These are phyloP conservation scores for Trichoderma polysporum DNA, from an alignment of 2,329 filamentous ascomycete species.

Conservation along the genomic window DNA sequence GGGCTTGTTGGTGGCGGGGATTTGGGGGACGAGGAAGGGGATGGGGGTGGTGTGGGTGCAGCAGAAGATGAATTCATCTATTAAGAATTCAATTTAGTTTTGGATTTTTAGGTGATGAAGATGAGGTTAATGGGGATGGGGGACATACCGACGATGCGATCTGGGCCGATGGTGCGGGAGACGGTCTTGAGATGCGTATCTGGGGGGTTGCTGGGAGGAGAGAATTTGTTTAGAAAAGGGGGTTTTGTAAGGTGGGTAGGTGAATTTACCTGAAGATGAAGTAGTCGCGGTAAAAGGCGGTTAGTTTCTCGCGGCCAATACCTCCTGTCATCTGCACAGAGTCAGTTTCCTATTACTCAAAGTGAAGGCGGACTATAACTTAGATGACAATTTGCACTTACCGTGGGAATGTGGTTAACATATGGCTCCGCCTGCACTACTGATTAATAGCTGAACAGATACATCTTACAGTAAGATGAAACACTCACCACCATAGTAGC, in stretches of 20 bases:
- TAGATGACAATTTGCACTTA: constrained; percentile 34
- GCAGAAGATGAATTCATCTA: constrained; percentile 63
- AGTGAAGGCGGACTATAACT: no score
- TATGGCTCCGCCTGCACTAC: constrained; percentile 56
- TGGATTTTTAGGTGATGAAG: neutral
- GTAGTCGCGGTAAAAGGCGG: constrained; percentile 67
- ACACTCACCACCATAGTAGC: constrained; percentile 65
- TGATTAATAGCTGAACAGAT: neutral
- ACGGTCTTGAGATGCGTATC: constrained; percentile 66
- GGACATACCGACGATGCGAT: constrained; percentile 55
- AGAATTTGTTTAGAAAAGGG: neutral
- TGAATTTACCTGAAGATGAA: constrained; percentile 59
- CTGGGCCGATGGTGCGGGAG: constrained; percentile 66
- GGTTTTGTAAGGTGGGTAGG: neutral
- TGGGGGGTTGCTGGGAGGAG: constrained; percentile 54
- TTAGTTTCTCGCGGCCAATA: constrained; percentile 62
- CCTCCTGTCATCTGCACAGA: constrained; percentile 60
- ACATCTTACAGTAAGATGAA: neutral
- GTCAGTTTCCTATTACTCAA: neutral
- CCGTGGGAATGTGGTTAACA: constrained; percentile 71
- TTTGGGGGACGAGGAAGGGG: constrained; percentile 43
- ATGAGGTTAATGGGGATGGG: neutral
- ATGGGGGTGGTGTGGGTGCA: constrained; percentile 51
- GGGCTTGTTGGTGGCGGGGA: constrained; percentile 51
- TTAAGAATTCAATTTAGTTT: neutral